These are phyloP conservation scores for Taiwanofungus camphoratus DNA, from an alignment of 1,284 basidiomycete genomes.

Conservation along the genomic window DNA sequence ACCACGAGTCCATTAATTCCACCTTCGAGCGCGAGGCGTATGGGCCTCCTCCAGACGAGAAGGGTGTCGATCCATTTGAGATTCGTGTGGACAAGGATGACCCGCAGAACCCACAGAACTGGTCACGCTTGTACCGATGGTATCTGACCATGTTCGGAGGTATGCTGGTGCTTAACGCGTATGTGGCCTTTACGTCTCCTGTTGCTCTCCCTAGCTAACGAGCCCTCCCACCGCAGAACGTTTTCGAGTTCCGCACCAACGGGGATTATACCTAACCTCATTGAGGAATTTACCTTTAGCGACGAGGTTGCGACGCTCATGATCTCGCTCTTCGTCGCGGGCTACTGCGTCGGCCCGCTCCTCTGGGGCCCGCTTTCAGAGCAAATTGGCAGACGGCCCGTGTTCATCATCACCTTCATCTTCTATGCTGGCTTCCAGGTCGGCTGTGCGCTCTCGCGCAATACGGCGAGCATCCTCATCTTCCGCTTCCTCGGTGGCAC, in stretches of 20 bases:
- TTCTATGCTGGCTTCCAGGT: slow-evolving; percentile 27
- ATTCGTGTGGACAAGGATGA: slow-evolving; percentile 35
- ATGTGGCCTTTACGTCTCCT: slow-evolving; percentile 16
- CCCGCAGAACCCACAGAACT: slow-evolving; percentile 49
- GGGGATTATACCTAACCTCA: slow-evolving; percentile 41
- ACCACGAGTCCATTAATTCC: slow-evolving; percentile 24
- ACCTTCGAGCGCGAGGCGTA: slow-evolving; percentile 24
- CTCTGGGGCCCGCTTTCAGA: slow-evolving; percentile 59
- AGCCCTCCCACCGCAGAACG: slow-evolving; percentile 32
- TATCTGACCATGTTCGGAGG: slow-evolving; percentile 57
- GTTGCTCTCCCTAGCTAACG: slow-evolving; percentile 7
- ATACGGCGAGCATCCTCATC: slow-evolving; percentile 26
- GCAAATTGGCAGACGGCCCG: slow-evolving; percentile 53
- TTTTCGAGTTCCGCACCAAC: slow-evolving; percentile 59
- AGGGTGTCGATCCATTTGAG: slow-evolving; percentile 32
- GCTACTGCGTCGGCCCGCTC: slow-evolving; percentile 51
- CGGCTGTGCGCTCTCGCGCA: slow-evolving; percentile 26
- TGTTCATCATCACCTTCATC: slow-evolving; percentile 49
- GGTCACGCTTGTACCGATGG: slow-evolving; percentile 53
- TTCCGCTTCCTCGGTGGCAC: slow-evolving; percentile 29
- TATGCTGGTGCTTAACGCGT: slow-evolving; percentile 66
- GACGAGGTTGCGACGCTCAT: slow-evolving; percentile 40
- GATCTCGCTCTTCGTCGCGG: slow-evolving; percentile 39
- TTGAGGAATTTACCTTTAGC: slow-evolving; percentile 47
- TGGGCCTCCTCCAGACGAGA: slow-evolving; percentile 23